Evolutionary conservation across 1,284 basidiomycete species (phyloP), one percentile per base, ranked within the genome.

Genomic region (Cutaneotrichosporon sp.): DNA sequence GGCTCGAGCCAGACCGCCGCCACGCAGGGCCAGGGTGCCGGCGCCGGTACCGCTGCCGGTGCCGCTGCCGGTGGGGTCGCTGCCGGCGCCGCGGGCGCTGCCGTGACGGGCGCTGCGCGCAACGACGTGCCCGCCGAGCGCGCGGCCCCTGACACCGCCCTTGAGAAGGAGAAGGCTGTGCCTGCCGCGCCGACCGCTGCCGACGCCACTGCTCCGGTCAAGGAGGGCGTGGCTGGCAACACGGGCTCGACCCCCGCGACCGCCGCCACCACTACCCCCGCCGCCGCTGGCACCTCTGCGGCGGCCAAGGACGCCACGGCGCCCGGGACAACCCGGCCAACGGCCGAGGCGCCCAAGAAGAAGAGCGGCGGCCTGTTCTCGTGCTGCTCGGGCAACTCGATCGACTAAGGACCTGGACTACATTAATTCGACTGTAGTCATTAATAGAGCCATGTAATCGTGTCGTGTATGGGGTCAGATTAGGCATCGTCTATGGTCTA

Each of bases 361-460:
- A 77, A 77, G 69, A 71, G 68, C 63, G 71, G 70, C 31, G 71
- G 73, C 27, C 62, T 75, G 20, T 75, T 74, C 66, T 67, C 68
- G 58, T 77, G 75, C 66, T 75, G 75, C 58, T 70, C 68, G 22
- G 67, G 65, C 51, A 61, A 64, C 55, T 60, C 63, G 58, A 73
- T 71, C 53, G 71, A 72, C 56, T 68, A 71, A 60, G 34, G 4
- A 10, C 31, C 29, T 13, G 18, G 50, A 33, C 50, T 34, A 34
- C 10, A 36, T 13, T 16, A 16, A 45, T 45, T 10, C 4, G 18
- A n/a, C 31, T 54, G 43, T 54, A 38, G 29, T 52, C 50, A 52
- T 20, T 29, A 50, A 13, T 24, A 25, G 10, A 31, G 34, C 20
- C 34, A 54, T 34, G 36, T 34, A 34, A 53, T 54, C 24, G 34